Conservation (phyloP, 768 basidiomycete species). For the Boletus vinaceobasis region DNA sequence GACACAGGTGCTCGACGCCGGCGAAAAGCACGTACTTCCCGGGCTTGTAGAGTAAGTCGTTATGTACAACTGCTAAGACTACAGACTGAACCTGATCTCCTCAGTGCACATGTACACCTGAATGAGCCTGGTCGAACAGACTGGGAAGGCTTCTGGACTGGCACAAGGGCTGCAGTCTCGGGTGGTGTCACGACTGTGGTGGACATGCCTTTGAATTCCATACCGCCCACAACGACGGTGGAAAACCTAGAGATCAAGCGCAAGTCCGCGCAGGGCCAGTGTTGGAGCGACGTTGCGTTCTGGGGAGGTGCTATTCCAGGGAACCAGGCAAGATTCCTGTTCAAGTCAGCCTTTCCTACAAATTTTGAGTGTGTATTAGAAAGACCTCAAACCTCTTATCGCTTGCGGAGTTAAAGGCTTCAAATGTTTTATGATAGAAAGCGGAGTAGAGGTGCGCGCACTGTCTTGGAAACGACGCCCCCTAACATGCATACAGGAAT, state of each 20-base stretch:
- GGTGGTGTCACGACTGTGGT: conserved; percentile 95
- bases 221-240: conserved; percentile 91
- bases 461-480: not conserved
- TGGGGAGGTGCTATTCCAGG: conserved; percentile 92
- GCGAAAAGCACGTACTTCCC: conserved; percentile 60
- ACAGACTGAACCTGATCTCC: not conserved
- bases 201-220: conserved; percentile 98
- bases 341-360: not conserved
- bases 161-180: conserved; percentile 85
- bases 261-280: conserved; percentile 62
- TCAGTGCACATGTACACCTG: conserved; percentile 85
- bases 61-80: not conserved
- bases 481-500: conserved; percentile 60
- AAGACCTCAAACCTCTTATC: conserved; percentile 71
- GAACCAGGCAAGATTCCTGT: conserved; percentile 58
- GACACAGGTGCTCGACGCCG: conserved; percentile 51
- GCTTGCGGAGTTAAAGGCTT: conserved; percentile 87
- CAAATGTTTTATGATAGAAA: conserved; percentile 95
- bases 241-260: conserved; percentile 70
- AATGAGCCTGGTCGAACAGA: conserved; percentile 91
- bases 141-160: conserved; percentile 93
- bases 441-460: conserved; percentile 79
- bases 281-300: conserved; percentile 73
- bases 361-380: conserved; percentile 36
- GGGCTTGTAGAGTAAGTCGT: conserved; percentile 72